Percentiles rank a stretch among this genome's conserved stretches.
These are phyloP conservation scores for Abelmoschus esculentus DNA, from an alignment of 345 rosid genomes.

Conservation along the genomic window DNA sequence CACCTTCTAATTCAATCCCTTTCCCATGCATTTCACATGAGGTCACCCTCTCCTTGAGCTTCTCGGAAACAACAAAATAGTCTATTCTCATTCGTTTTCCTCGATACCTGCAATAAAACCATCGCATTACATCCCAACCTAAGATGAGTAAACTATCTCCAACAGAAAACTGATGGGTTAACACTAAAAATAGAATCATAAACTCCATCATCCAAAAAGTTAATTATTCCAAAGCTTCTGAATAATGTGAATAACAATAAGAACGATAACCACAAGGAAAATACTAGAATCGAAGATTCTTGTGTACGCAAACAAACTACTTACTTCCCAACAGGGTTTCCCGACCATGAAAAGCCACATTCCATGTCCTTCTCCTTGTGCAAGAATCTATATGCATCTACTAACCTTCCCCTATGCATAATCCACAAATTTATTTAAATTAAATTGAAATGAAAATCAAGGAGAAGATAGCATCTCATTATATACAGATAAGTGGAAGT, in stretches of 20 bases:
- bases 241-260: not conserved
- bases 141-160: not conserved
- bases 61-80: conserved; percentile 72
- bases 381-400: conserved; percentile 76
- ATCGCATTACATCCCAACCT: conserved; percentile 1
- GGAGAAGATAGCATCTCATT: not conserved
- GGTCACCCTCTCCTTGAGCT: conserved; percentile 51
- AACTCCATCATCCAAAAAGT: not conserved
- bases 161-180: conserved; percentile 5
- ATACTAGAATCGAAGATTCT: not conserved
- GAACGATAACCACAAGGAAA: not conserved
- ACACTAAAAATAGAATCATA: not conserved
- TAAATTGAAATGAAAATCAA: not conserved
- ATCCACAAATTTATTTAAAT: conserved; percentile 7
- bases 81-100: conserved; percentile 56
- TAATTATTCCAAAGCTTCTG: not conserved
- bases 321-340: not conserved
- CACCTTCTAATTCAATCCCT: conserved; percentile 83
- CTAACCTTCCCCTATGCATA: conserved; percentile 66
- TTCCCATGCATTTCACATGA: conserved; percentile 73
- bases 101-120: conserved; percentile 49
- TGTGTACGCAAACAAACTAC: conserved; percentile 12
- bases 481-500: not conserved
- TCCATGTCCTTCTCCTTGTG: conserved; percentile 88
- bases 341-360: conserved; percentile 62